Conservation (phyloP, 306 rosid genomes). For the Ammopiptanthus mongolicus region DNA sequence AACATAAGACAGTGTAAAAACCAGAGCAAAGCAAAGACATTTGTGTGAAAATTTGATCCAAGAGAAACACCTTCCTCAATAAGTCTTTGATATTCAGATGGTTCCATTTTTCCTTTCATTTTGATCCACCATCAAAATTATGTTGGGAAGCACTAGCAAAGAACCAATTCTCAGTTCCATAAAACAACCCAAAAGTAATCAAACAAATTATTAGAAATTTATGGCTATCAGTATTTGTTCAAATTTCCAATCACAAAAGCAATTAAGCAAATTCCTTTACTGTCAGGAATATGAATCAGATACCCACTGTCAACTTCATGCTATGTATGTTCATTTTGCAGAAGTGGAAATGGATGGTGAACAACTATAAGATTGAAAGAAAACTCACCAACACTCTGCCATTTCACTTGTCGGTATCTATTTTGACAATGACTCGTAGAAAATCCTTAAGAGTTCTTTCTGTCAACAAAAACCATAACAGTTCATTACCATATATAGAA, state of each 20-base stretch:
- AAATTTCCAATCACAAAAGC: no score
- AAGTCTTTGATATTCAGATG: slow-evolving; percentile 65
- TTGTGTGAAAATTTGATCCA: slow-evolving; percentile 6
- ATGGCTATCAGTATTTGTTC: no score
- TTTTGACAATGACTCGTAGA: slow-evolving; percentile 79
- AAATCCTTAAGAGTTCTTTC: slow-evolving; percentile 90
- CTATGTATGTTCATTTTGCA: neutral
- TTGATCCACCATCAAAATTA: no score
- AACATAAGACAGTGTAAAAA: no score
- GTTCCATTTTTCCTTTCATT: slow-evolving; percentile 92
- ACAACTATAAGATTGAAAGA: slow-evolving; percentile 18
- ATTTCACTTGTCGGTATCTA: slow-evolving; percentile 90
- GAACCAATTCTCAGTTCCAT: no score
- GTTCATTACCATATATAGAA: neutral
- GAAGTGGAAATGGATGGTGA: neutral
- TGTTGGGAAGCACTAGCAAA: no score
- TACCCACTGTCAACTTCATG: neutral
- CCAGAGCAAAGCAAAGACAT: neutral
- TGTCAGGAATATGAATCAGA: no score
- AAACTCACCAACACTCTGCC: slow-evolving; percentile 79
- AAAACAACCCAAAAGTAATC: no score
- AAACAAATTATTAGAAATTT: no score
- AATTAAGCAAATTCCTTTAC: no score
- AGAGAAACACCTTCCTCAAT: slow-evolving; percentile 69
- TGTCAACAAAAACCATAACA: slow-evolving; percentile 38